phyloP scores from a whole-genome alignment of 345 rosid species.

The Trapa incisa region DNA sequence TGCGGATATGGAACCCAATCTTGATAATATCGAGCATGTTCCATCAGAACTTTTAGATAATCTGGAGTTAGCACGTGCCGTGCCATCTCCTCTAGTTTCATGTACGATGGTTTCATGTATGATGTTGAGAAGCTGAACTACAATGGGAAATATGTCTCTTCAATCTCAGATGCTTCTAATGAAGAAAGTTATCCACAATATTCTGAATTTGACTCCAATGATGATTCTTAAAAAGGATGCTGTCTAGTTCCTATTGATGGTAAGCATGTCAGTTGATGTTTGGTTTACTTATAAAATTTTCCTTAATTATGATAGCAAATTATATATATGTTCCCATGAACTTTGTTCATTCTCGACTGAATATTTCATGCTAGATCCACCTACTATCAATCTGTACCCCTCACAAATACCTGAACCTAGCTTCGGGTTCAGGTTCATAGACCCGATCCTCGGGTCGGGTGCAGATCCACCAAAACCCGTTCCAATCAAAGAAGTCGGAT shows the following conservation, averaged over 20 bases:
- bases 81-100: background rate
- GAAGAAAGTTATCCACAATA: background rate
- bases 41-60: background rate
- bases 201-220: background rate
- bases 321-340: background rate
- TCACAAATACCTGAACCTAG: no score
- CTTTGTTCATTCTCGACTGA: background rate
- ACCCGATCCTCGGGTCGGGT: no score
- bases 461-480: no score
- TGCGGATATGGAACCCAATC: background rate
- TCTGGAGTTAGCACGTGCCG: background rate
- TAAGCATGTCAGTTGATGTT: slow-evolving; percentile 9
- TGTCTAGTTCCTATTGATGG: slow-evolving; percentile 54
- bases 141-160: background rate
- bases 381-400: background rate
- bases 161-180: background rate
- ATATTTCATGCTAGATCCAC: background rate
- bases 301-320: background rate
- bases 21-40: background rate
- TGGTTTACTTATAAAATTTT: background rate
- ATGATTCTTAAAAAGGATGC: slow-evolving; percentile 47
- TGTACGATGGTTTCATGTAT: background rate
- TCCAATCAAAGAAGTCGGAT: no score
- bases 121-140: background rate
- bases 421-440: no score